These are phyloP conservation scores for Aspergillus cavernicola DNA, from an alignment of 495 filamentous ascomycete genomes.

Conservation along the genomic window DNA sequence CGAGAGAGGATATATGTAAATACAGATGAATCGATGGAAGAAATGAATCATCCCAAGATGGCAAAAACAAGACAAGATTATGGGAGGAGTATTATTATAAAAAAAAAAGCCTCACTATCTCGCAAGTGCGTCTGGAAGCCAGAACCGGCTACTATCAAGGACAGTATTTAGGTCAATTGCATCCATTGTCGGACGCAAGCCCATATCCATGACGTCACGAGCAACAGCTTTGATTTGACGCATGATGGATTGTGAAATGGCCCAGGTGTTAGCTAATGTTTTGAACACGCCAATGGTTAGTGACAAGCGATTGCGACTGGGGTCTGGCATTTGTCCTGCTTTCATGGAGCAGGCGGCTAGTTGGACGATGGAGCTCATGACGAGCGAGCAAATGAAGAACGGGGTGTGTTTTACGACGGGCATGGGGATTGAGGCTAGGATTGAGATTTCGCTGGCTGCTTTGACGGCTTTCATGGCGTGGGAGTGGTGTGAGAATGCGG, in stretches of 20 bases:
- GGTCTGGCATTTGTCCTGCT: conserved; percentile 63
- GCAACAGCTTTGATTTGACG: conserved; percentile 61
- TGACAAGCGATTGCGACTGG: conserved; percentile 68
- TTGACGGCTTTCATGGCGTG: conserved; percentile 79
- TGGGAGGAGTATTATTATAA: too few species aligned
- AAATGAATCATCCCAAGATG: too few species aligned
- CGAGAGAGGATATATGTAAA: too few species aligned
- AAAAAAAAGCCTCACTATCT: background rate
- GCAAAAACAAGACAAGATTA: too few species aligned
- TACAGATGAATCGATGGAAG: too few species aligned
- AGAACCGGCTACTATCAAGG: conserved; percentile 39
- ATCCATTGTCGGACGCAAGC: conserved; percentile 42
- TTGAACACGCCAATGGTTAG: conserved; percentile 82
- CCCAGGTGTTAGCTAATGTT: conserved; percentile 70
- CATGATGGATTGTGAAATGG: conserved; percentile 68
- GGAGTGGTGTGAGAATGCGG: conserved; percentile 51
- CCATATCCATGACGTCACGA: conserved; percentile 45
- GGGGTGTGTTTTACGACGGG: conserved; percentile 75
- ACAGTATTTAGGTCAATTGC: conserved; percentile 38
- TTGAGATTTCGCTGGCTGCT: conserved; percentile 71
- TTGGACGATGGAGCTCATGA: conserved; percentile 56
- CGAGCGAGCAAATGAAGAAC: conserved; percentile 81
- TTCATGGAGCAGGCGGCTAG: conserved; percentile 66
- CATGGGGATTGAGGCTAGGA: conserved; percentile 72
- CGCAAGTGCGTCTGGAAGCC: conserved; percentile 22